These are phyloP conservation scores for Penicillium sp. DNA, from an alignment of 2,329 filamentous ascomycete genomes.

Conservation along the genomic window DNA sequence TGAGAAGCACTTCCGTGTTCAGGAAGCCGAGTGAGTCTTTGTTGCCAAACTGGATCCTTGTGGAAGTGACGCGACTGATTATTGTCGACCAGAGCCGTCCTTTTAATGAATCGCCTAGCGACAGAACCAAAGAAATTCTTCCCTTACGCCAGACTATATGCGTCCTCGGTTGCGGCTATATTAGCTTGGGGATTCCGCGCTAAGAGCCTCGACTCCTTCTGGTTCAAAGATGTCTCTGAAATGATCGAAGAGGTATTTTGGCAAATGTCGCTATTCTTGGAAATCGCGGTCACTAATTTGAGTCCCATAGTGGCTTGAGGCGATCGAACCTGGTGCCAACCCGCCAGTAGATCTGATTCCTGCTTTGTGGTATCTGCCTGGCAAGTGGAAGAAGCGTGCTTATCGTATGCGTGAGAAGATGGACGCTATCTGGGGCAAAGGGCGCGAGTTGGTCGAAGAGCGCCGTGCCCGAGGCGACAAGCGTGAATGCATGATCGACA, in stretches of 20 bases:
- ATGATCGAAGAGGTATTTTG: background rate
- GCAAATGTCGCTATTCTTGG: background rate
- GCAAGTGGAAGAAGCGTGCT: background rate
- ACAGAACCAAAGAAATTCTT: background rate
- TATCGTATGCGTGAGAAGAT: background rate
- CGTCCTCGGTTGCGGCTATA: background rate
- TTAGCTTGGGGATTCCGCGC: background rate
- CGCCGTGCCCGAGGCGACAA: background rate
- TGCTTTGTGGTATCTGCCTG: background rate
- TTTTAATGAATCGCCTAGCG: background rate
- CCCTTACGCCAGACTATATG: background rate
- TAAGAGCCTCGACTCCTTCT: background rate
- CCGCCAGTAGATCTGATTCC: background rate
- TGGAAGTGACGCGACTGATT: background rate
- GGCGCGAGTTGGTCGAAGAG: background rate
- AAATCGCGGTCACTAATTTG: background rate
- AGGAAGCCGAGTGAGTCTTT: background rate
- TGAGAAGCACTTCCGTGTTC: background rate
- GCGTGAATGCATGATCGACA: background rate
- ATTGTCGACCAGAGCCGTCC: background rate
- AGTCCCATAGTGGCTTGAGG: background rate
- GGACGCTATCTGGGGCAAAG: background rate
- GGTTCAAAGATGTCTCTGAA: background rate
- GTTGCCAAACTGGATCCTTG: background rate
- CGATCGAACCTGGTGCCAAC: background rate